Evolutionary conservation across 441 rosid species (phyloP).

Genomic region (Heliophila coronopifolia): DNA sequence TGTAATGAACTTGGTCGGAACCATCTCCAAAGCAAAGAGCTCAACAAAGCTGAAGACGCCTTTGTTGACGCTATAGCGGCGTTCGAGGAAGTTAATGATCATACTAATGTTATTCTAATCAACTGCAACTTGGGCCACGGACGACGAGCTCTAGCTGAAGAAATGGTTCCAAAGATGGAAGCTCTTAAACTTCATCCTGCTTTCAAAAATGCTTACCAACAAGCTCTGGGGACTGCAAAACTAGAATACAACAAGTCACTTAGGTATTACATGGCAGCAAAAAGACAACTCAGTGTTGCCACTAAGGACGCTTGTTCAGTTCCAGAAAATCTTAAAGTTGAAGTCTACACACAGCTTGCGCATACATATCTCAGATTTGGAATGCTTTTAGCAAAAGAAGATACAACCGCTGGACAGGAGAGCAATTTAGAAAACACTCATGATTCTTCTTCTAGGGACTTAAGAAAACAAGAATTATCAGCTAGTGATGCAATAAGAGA

Average conservation of each 20-base stretch:
- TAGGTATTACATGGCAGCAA: conserved; percentile 68
- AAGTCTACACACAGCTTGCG: conserved; percentile 73
- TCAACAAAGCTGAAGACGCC: conserved; percentile 65
- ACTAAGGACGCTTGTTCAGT: conserved; percentile 32
- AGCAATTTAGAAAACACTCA: conserved; percentile 34
- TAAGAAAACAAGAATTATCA: conserved; percentile 61
- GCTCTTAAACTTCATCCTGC: conserved; percentile 40
- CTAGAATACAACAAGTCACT: conserved; percentile 70
- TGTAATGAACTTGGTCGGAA: conserved; percentile 83
- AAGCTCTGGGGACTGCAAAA: conserved; percentile 61
- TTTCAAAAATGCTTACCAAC: conserved; percentile 43
- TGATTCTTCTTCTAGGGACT: conserved; percentile 27
- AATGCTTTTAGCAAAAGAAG: conserved; percentile 77
- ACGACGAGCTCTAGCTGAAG: conserved; percentile 88
- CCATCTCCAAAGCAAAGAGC: conserved; percentile 63
- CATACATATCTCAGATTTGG: conserved; percentile 84
- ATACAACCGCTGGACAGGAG: conserved; percentile 44
- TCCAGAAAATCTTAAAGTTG: conserved; percentile 48
- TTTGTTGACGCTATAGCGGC: conserved; percentile 74
- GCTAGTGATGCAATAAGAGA: conserved; percentile 89
- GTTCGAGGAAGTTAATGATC: conserved; percentile 68
- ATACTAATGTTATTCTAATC: conserved; percentile 67
- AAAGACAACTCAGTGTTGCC: conserved; percentile 45
- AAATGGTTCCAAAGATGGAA: conserved; percentile 62
- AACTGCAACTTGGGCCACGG: conserved; percentile 92